Evolutionary conservation across 2,329 filamentous ascomycete genomes (phyloP).

Genomic region (Neoarthrinium moseri): DNA sequence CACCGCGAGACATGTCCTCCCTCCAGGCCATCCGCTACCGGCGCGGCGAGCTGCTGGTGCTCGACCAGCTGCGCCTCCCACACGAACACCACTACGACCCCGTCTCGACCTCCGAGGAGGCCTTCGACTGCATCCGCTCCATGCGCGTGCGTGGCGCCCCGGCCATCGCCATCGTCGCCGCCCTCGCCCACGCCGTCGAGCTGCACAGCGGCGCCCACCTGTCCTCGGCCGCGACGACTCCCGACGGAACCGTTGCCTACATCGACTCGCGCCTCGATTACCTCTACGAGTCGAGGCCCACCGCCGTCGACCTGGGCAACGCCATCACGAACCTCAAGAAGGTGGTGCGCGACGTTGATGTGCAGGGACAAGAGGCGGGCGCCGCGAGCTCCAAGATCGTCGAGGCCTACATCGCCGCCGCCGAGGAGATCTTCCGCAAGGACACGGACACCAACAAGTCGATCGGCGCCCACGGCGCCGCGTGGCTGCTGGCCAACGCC

Average conservation of each 20-base stretch:
- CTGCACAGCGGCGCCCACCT: slow-evolving; percentile 56
- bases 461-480: slow-evolving; percentile 80
- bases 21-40: slow-evolving; percentile 78
- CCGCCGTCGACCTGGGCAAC: slow-evolving; percentile 91
- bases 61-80: slow-evolving; percentile 80
- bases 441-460: slow-evolving; percentile 84
- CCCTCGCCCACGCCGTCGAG: slow-evolving; percentile 84
- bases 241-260: slow-evolving; percentile 63
- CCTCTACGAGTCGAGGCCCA: slow-evolving; percentile 84
- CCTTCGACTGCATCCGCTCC: slow-evolving; percentile 77
- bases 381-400: slow-evolving; percentile 56
- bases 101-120: slow-evolving; percentile 69
- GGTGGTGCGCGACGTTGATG: slow-evolving; percentile 52
- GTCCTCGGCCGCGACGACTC: slow-evolving; percentile 42
- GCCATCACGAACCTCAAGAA: slow-evolving; percentile 78
- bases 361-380: slow-evolving; percentile 31
- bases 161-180: slow-evolving; percentile 97
- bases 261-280: slow-evolving; percentile 80
- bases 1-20: slow-evolving; percentile 43
- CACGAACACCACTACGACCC: slow-evolving; percentile 78
- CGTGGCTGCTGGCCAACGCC: slow-evolving; percentile 71
- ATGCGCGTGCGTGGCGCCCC: slow-evolving; percentile 84
- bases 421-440: slow-evolving; percentile 82
- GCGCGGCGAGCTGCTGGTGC: slow-evolving; percentile 69
- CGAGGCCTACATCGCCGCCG: slow-evolving; percentile 71